Percentiles rank a stretch among this genome's conserved stretches.
Conservation (phyloP, 108 stramenopile genomes). For the Fragilariopsis cylindrus region DNA sequence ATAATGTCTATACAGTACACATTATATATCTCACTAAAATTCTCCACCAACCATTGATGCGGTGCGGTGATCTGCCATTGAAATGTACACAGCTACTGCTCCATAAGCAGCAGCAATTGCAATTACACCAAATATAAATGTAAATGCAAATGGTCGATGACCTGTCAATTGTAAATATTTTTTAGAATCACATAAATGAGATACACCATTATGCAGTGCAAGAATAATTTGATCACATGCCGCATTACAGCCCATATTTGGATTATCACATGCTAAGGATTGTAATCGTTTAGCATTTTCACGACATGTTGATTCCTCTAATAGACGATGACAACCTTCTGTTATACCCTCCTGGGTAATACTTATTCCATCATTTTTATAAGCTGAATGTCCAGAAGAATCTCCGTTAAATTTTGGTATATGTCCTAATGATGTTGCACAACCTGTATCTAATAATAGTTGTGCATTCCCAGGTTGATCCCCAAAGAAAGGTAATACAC, state of each 20-base stretch:
- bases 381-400: neutral
- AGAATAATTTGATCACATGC: neutral
- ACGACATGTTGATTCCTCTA: neutral
- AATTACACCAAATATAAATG: neutral
- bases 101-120: neutral
- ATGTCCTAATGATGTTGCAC: neutral
- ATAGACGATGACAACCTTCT: neutral
- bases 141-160: neutral
- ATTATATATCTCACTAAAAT: no score
- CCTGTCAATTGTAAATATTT: neutral
- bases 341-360: neutral
- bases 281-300: neutral
- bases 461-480: neutral
- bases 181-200: neutral
- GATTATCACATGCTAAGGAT: neutral
- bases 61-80: no score
- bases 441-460: neutral
- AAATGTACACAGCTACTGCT: no score
- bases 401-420: neutral
- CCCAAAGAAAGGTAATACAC: neutral
- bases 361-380: neutral
- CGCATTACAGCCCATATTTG: neutral
- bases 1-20: no score
- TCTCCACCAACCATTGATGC: no score
- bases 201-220: neutral